phyloP scores from a whole-genome alignment of 2,329 filamentous ascomycete species.

The Colletotrichum melonis region DNA sequence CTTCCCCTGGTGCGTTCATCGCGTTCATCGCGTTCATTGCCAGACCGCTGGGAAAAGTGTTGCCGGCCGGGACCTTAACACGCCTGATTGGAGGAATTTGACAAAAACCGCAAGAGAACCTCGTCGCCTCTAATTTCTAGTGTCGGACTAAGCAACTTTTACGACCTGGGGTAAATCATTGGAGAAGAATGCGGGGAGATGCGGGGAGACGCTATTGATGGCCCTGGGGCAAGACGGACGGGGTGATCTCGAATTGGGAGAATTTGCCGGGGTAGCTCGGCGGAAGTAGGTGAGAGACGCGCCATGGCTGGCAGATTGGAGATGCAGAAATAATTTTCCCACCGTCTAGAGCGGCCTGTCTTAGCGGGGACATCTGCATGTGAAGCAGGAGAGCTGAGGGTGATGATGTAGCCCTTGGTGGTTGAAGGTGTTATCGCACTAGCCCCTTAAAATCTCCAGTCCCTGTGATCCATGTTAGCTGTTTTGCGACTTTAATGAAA shows the following conservation, averaged over 20 bases:
- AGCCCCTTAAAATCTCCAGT: background rate
- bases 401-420: background rate
- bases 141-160: constrained; percentile 4
- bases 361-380: background rate
- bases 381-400: background rate
- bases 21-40: background rate
- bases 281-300: background rate
- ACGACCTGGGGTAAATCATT: constrained; percentile 19
- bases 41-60: background rate
- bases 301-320: background rate
- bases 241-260: constrained; percentile 11
- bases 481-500: background rate
- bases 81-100: constrained; percentile 33
- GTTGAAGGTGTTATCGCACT: background rate
- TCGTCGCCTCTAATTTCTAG: constrained; percentile 8
- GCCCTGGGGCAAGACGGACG: background rate
- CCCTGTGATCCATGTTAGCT: background rate
- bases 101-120: constrained; percentile 8
- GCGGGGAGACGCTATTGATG: constrained; percentile 15
- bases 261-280: constrained; percentile 1
- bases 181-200: constrained; percentile 34
- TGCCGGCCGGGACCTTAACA: background rate
- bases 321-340: constrained; percentile 5
- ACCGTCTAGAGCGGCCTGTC: background rate
- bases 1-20: background rate